Conservation (phyloP, 2,329 filamentous ascomycete genomes). For the Aspergillus udagawae region DNA sequence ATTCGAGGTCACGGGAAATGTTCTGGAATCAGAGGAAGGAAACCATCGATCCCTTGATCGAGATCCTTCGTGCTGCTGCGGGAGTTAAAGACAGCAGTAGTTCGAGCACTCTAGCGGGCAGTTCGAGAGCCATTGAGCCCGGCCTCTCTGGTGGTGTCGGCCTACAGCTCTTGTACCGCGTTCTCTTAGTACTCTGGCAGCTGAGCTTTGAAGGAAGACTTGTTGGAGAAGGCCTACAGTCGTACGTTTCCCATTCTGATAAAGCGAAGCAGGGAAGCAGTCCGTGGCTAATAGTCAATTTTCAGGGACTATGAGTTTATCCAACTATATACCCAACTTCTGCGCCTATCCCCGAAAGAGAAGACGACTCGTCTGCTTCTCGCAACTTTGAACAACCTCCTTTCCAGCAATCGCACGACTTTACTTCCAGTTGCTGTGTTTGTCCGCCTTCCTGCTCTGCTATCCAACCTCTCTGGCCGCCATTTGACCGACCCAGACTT, state of each 20-base stretch:
- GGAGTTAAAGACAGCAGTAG: constrained; percentile 65
- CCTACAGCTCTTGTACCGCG: constrained; percentile 88
- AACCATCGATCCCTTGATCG: constrained; percentile 75
- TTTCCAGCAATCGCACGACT: constrained; percentile 65
- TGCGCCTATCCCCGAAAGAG: constrained; percentile 91
- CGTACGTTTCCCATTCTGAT: constrained; percentile 18
- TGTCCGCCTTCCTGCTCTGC: constrained; percentile 67
- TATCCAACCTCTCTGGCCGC: constrained; percentile 54
- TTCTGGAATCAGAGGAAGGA: constrained; percentile 92
- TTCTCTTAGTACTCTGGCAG: constrained; percentile 92
- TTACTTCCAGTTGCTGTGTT: constrained; percentile 81
- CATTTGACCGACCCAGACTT: constrained; percentile 49
- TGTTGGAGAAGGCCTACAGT: constrained; percentile 73
- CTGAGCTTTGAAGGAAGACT: constrained; percentile 78
- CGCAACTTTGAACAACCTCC: constrained; percentile 83
- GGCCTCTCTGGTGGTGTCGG: constrained; percentile 72
- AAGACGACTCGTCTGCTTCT: constrained; percentile 92
- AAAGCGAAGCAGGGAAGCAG: background rate
- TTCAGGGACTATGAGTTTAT: constrained; percentile 86
- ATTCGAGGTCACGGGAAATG: constrained; percentile 66
- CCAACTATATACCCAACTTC: constrained; percentile 83
- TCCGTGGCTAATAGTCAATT: background rate
- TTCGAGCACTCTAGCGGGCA: constrained; percentile 54
- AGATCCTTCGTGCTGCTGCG: constrained; percentile 71
- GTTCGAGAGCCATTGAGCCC: constrained; percentile 62